A percentile compares a stretch with the other conserved stretches of the same genome.
Conservation (phyloP, 345 rosid species). For the Syzygium oleosum region DNA sequence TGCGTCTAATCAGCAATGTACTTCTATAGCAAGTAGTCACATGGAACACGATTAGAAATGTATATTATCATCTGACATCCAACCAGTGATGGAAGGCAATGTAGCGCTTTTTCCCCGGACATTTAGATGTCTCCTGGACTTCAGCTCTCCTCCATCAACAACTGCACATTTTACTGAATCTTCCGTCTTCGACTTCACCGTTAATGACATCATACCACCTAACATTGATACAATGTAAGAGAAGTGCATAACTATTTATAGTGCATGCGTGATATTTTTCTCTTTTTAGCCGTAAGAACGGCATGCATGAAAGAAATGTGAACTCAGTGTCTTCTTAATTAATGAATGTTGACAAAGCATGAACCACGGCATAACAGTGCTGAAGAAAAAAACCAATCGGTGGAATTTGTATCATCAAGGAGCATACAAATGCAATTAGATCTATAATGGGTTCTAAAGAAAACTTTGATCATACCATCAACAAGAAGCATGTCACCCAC, state of each 20-base stretch:
- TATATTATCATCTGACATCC: neutral
- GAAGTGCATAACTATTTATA: neutral
- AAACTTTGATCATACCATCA: conserved; percentile 54
- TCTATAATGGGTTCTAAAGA: neutral
- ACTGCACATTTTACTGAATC: conserved; percentile 95
- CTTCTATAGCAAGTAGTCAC: neutral
- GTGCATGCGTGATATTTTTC: neutral
- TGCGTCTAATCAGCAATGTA: neutral
- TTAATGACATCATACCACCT: conserved; percentile 99
- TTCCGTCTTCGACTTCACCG: conserved; percentile 87
- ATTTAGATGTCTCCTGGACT: conserved; percentile 94
- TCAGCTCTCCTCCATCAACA: conserved; percentile 97
- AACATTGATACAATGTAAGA: neutral
- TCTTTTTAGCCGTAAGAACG: neutral
- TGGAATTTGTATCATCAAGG: neutral
- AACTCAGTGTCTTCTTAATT: neutral
- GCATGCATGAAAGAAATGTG: neutral
- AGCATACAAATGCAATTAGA: neutral
- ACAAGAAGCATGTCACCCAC: conserved; percentile 96
- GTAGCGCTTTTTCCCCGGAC: conserved; percentile 99
- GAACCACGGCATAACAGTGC: neutral
- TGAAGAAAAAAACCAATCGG: neutral
- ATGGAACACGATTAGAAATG: neutral
- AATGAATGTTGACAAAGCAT: neutral
- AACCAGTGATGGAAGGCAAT: conserved; percentile 94